Percentiles rank a stretch among this genome's conserved stretches.
Evolutionary conservation across 108 stramenopile species (phyloP).

Genomic region (Aurantiochytrium sp.): DNA sequence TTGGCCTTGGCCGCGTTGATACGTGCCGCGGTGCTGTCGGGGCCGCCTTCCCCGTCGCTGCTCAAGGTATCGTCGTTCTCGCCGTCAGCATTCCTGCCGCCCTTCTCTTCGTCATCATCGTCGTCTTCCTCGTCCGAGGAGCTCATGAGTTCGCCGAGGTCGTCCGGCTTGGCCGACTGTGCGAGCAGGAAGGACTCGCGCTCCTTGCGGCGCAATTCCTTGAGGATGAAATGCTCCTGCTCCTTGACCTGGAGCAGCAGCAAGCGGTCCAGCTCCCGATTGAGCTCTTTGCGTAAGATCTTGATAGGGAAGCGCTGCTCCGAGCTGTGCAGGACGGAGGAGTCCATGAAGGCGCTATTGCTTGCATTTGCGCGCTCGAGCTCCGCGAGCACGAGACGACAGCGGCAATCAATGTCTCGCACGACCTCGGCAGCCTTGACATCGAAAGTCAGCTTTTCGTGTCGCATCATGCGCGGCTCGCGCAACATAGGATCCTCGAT

Average conservation of each 20-base stretch:
- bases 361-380: slow-evolving; percentile 48
- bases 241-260: slow-evolving; percentile 57
- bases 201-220: slow-evolving; percentile 33
- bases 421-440: neutral
- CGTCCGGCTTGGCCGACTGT: slow-evolving; percentile 17
- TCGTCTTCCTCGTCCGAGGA: neutral
- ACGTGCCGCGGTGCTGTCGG: neutral
- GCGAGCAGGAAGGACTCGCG: neutral
- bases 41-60: neutral
- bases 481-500: neutral
- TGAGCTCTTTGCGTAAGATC: slow-evolving; percentile 53
- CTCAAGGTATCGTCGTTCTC: neutral
- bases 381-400: slow-evolving; percentile 48
- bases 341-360: slow-evolving; percentile 46
- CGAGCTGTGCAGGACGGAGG: slow-evolving; percentile 45
- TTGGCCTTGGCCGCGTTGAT: slow-evolving; percentile 7
- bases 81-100: neutral
- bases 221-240: slow-evolving; percentile 48
- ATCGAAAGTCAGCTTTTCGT: neutral
- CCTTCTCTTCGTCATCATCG: neutral
- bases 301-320: slow-evolving; percentile 50
- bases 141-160: neutral
- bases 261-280: slow-evolving; percentile 52
- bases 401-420: slow-evolving; percentile 51
- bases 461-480: neutral